These are phyloP conservation scores for Tricholoma sp. DNA, from an alignment of 768 basidiomycete genomes.

Conservation along the genomic window DNA sequence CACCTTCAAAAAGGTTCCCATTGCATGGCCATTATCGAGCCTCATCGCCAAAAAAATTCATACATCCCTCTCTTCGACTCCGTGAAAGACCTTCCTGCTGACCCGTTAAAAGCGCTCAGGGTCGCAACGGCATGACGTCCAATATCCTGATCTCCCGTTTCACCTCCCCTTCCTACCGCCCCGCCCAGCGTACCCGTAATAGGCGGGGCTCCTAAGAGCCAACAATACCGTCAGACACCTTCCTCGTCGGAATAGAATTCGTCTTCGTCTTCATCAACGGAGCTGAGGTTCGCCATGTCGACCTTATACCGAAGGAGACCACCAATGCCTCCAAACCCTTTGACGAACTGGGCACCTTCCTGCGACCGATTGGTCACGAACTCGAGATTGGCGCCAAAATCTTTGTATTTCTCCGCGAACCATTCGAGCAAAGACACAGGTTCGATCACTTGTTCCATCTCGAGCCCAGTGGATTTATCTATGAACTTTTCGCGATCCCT, in stretches of 20 bases:
- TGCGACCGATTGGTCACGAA: slow-evolving; percentile 96
- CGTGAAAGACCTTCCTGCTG: not conserved
- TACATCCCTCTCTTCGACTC: not conserved
- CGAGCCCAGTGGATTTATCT: slow-evolving; percentile 90
- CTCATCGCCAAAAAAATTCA: not conserved
- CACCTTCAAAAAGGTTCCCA: not conserved
- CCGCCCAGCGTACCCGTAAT: slow-evolving; percentile 63
- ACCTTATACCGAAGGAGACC: slow-evolving; percentile 96
- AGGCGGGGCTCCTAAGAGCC: slow-evolving; percentile 82
- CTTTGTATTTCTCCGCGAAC: slow-evolving; percentile 98
- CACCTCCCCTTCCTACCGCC: slow-evolving; percentile 38
- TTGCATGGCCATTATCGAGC: not conserved
- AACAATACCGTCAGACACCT: slow-evolving; percentile 78
- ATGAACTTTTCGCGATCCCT: slow-evolving; percentile 93
- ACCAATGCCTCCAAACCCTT: slow-evolving; percentile 97
- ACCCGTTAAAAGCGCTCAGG: not conserved
- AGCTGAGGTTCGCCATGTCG: slow-evolving; percentile 79
- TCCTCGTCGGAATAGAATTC: slow-evolving; percentile 78
- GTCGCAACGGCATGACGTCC: not conserved
- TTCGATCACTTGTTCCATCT: slow-evolving; percentile 89
- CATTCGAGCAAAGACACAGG: slow-evolving; percentile 90
- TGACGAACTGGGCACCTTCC: slow-evolving; percentile 97
- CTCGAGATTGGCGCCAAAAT: slow-evolving; percentile 93
- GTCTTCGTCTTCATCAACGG: slow-evolving; percentile 79
- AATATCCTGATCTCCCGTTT: not conserved